phyloP scores from a whole-genome alignment of 768 basidiomycete species.

The Cyclocybe aegerita region DNA sequence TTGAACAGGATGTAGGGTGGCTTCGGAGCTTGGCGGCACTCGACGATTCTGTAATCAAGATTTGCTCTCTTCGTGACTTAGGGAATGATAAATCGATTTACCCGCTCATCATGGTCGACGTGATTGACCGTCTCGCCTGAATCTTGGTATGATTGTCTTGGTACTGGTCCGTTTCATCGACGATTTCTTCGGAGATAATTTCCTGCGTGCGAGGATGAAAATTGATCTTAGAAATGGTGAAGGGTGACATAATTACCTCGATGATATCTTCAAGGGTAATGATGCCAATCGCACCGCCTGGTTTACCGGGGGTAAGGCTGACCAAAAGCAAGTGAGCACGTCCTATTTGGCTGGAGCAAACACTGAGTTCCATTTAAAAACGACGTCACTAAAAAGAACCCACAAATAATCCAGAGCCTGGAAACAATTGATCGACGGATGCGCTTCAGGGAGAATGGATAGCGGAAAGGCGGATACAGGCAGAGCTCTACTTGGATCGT shows the following conservation, averaged over 20 bases:
- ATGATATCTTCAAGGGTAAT: slow-evolving; percentile 89
- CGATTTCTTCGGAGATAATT: slow-evolving; percentile 94
- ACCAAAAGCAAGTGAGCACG: slow-evolving; percentile 90
- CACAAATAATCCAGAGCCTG: slow-evolving; percentile 94
- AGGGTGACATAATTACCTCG: slow-evolving; percentile 39
- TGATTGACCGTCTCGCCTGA: slow-evolving; percentile 68
- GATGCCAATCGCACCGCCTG: slow-evolving; percentile 87
- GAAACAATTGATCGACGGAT: slow-evolving; percentile 88
- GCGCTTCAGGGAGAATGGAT: slow-evolving; percentile 87
- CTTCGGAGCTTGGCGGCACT: slow-evolving; percentile 11
- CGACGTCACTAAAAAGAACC: slow-evolving; percentile 14
- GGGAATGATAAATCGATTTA: slow-evolving; percentile 28
- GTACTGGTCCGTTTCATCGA: slow-evolving; percentile 91
- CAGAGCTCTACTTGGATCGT: slow-evolving; percentile 76
- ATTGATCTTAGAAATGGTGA: neutral
- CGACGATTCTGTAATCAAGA: slow-evolving; percentile 19
- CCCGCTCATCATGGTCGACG: slow-evolving; percentile 81
- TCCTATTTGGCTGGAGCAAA: slow-evolving; percentile 74
- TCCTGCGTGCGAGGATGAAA: slow-evolving; percentile 46
- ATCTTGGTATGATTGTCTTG: slow-evolving; percentile 84
- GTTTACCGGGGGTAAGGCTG: slow-evolving; percentile 76
- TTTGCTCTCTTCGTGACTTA: neutral
- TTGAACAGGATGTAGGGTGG: slow-evolving; percentile 8
- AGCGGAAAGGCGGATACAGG: slow-evolving; percentile 77
- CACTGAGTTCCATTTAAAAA: neutral